Evolutionary conservation across 2,329 filamentous ascomycete genomes (phyloP).

Genomic region (Xylariales sp.): DNA sequence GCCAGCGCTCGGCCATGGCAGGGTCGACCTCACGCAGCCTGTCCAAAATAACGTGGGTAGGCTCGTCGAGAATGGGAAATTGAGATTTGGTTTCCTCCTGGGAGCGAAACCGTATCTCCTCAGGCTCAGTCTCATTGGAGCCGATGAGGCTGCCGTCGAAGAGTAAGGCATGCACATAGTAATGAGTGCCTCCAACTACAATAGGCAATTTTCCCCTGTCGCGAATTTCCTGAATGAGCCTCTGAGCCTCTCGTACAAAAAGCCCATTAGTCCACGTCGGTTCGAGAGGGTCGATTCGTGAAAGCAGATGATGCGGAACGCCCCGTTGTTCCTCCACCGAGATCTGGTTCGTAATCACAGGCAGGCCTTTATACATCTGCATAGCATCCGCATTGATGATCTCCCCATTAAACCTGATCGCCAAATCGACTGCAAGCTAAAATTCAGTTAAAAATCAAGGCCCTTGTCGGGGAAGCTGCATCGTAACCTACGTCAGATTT

Average conservation of each 20-base stretch:
- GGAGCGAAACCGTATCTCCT: constrained; percentile 50
- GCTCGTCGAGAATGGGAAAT: constrained; percentile 77
- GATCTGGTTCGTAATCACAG: constrained; percentile 96
- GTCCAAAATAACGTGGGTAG: constrained; percentile 77
- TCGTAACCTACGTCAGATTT: constrained; percentile 55
- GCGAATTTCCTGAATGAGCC: constrained; percentile 81
- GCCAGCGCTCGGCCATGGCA: constrained; percentile 89
- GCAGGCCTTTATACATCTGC: constrained; percentile 93
- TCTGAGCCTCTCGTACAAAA: constrained; percentile 77
- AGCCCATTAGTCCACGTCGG: constrained; percentile 85
- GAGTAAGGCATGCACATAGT: constrained; percentile 90
- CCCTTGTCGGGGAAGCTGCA: not conserved
- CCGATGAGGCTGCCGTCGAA: constrained; percentile 78
- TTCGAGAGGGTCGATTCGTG: constrained; percentile 78
- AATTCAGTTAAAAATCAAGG: constrained; percentile 31
- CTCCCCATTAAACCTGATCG: constrained; percentile 85
- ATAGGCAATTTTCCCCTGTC: constrained; percentile 84
- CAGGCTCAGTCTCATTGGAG: constrained; percentile 46
- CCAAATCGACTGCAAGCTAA: constrained; percentile 92
- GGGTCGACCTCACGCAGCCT: constrained; percentile 86
- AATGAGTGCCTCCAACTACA: constrained; percentile 93
- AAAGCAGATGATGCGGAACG: constrained; percentile 88
- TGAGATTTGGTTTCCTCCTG: constrained; percentile 55
- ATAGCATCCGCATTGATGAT: constrained; percentile 98
- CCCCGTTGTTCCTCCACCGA: constrained; percentile 77